Base-by-base conservation (phyloP, 768 basidiomycete species). In the Tricholoma terreum region DNA sequence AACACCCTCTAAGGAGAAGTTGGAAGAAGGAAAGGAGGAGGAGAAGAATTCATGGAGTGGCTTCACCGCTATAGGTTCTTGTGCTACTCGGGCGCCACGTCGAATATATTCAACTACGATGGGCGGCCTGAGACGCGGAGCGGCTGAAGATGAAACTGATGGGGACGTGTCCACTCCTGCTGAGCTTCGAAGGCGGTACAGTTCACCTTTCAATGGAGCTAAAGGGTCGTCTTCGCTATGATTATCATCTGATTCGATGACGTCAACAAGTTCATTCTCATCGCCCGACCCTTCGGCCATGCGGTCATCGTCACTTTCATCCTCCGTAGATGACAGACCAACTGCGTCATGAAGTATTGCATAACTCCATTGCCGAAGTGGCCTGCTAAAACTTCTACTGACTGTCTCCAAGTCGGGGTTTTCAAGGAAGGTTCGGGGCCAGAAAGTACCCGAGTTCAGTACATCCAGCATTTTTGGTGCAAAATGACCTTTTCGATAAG, bases 351-450 rank as follows among this genome's bases (percentile, higher is more conserved):
- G 84, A 40, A 92, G 64, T 22, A 92, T 74, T 0, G 89, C 78
- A 65, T 89, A 88, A 30, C 79, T 72, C 86, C 86, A 90, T 51
- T 73, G 67, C 14, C 87, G 79, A 49, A 92, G 77, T 1, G 83
- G 81, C 30, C 84, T 71, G 4, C 85, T 84, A 11, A 92, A 80
- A 54, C 80, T 85, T 56, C 82, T 72, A 17, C 81, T 74, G 10
- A 87, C 85, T 0, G 83, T 83, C 67, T 90, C 88, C 30, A 80
- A 51, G 68, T 93, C 90, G 0, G 91, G 91, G 61, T 85, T 81
- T 58, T 93, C 91, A 17, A 93, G 78, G 67, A 90, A 91, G n/a
- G 85, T 66, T 33, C 77, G 74, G 4, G 87, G 84, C 88, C 89
- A 92, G 56, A 76, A 84, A 1, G 88, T 84, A 15, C 79, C 81